Conservation (phyloP, 768 basidiomycete species). For the Baorangia bicolor region DNA sequence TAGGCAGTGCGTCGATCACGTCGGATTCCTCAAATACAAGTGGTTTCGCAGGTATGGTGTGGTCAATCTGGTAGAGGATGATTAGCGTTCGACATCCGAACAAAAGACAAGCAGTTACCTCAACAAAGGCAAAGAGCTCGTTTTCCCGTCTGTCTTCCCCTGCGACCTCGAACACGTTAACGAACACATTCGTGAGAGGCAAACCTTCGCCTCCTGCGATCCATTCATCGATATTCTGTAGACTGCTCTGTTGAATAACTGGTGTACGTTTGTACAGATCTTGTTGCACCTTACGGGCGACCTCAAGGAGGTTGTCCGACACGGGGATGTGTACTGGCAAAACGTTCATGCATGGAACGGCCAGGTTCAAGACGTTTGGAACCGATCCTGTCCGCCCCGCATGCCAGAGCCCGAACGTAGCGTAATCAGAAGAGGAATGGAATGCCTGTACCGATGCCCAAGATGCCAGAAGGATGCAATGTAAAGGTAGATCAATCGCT, state of each 20-base stretch:
- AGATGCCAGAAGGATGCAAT: slow-evolving; percentile 42
- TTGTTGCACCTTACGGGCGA: slow-evolving; percentile 34
- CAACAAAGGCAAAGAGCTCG: slow-evolving; percentile 31
- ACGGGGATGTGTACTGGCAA: slow-evolving; percentile 37
- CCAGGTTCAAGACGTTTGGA: slow-evolving; percentile 37
- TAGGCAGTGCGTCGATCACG: slow-evolving; percentile 15
- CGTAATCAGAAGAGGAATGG: slow-evolving; percentile 25
- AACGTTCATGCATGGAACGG: slow-evolving; percentile 46
- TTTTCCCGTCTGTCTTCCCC: slow-evolving; percentile 22
- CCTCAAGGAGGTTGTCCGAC: slow-evolving; percentile 21
- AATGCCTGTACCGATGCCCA: slow-evolving; percentile 42
- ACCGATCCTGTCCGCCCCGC: slow-evolving; percentile 40
- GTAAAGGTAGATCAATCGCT: slow-evolving; percentile 33
- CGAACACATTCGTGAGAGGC: slow-evolving; percentile 43
- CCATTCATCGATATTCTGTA: slow-evolving; percentile 38
- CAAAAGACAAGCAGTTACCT: slow-evolving; percentile 28
- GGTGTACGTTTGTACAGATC: slow-evolving; percentile 39
- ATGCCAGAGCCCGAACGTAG: slow-evolving; percentile 49
- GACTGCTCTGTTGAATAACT: slow-evolving; percentile 41
- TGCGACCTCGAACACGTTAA: slow-evolving; percentile 42
- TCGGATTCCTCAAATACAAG: slow-evolving; percentile 8
- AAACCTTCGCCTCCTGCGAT: slow-evolving; percentile 26
- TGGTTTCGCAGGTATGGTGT: slow-evolving; percentile 32
- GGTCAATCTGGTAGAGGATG: slow-evolving; percentile 31
- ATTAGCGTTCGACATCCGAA: not conserved